Evolutionary conservation across 2,329 filamentous ascomycete genomes (phyloP).

Genomic region (Lanzia echinophila): DNA sequence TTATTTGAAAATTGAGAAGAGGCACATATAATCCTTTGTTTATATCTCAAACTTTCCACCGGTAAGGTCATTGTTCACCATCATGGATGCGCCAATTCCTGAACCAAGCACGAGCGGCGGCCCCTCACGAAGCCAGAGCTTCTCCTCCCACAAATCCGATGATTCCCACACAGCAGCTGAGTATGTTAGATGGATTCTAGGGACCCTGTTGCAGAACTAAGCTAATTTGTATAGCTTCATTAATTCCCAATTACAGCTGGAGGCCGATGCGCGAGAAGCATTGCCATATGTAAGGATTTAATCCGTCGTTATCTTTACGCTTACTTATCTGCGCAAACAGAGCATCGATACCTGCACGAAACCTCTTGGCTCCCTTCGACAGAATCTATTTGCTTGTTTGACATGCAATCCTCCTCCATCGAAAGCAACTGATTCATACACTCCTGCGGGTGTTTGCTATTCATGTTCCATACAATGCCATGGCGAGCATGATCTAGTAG

Average conservation of each 20-base stretch:
- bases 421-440: constrained; percentile 55
- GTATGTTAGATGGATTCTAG: constrained; percentile 23
- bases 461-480: constrained; percentile 96
- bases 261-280: constrained; percentile 90
- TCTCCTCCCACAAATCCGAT: constrained; percentile 46
- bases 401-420: constrained; percentile 82
- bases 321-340: constrained; percentile 37
- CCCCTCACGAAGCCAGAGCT: constrained; percentile 49
- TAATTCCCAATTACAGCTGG: constrained; percentile 78
- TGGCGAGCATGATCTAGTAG: constrained; percentile 88
- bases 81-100: constrained; percentile 33
- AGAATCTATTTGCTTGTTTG: constrained; percentile 85
- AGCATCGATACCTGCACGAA: constrained; percentile 93
- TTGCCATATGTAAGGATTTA: constrained; percentile 70
- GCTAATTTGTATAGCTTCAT: constrained; percentile 59
- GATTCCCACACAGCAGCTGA: constrained; percentile 46
- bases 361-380: constrained; percentile 78
- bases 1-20: too few species aligned
- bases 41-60: too few species aligned
- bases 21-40: too few species aligned
- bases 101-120: constrained; percentile 11
- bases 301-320: constrained; percentile 1
- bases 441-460: constrained; percentile 83
- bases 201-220: constrained; percentile 9
- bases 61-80: too few species aligned